phyloP scores from a whole-genome alignment of 1,284 basidiomycete genomes.

The Puccinia coronata region DNA sequence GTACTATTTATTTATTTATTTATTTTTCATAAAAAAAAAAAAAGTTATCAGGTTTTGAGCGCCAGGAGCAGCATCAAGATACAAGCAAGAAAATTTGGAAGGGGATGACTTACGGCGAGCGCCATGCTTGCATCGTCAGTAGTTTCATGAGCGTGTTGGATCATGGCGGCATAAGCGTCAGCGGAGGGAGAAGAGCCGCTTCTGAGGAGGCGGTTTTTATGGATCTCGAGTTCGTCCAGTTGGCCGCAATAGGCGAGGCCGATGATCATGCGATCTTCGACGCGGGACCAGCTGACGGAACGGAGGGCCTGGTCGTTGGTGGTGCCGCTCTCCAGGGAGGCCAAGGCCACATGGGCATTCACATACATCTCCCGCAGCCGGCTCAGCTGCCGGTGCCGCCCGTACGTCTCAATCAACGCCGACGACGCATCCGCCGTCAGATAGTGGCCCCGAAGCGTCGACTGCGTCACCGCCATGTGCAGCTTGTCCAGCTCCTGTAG shows the following conservation, averaged over 20 bases:
- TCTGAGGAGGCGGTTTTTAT: conserved; percentile 75
- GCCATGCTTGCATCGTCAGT: conserved; percentile 89
- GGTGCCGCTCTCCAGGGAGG: conserved; percentile 25
- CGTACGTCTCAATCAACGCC: conserved; percentile 43
- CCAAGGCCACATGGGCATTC: conserved; percentile 38
- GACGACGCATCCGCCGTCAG: conserved; percentile 46
- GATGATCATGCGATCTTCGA: conserved; percentile 87
- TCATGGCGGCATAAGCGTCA: conserved; percentile 86
- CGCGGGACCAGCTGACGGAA: conserved; percentile 66
- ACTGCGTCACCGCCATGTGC: conserved; percentile 28
- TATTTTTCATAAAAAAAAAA: background rate
- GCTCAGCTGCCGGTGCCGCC: conserved; percentile 28
- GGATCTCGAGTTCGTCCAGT: conserved; percentile 74
- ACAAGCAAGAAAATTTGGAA: background rate
- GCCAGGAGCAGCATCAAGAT: no score
- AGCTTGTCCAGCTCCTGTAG: conserved; percentile 26
- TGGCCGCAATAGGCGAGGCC: conserved; percentile 78
- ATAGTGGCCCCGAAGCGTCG: conserved; percentile 28
- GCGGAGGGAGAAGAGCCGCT: conserved; percentile 76
- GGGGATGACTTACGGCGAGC: conserved; percentile 59
- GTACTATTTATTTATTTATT: no score
- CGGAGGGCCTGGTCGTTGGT: conserved; percentile 9
- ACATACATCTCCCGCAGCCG: conserved; percentile 49
- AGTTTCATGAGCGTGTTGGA: conserved; percentile 81
- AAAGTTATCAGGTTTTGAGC: background rate